These are phyloP conservation scores for Leccinum insolens DNA, from an alignment of 1,284 basidiomycete species.

Conservation along the genomic window DNA sequence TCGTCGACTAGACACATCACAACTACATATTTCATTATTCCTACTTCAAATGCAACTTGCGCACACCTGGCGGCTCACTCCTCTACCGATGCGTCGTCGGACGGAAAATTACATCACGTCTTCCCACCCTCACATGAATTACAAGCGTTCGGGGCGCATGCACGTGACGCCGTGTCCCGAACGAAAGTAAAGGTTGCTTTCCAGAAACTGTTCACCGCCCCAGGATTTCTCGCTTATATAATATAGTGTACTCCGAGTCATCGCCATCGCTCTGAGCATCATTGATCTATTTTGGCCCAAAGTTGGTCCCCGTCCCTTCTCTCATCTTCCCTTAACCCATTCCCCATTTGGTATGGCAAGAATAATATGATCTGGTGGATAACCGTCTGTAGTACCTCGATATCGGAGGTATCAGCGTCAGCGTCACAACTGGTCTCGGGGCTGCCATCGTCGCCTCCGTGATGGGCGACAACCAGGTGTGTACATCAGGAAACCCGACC, in stretches of 20 bases:
- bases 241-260: constrained; percentile 62
- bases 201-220: constrained; percentile 81
- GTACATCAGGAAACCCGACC: constrained; percentile 19
- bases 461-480: constrained; percentile 83
- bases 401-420: constrained; percentile 97
- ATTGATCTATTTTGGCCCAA: constrained; percentile 83
- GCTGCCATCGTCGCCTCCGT: constrained; percentile 88
- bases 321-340: constrained; percentile 1
- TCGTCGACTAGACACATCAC: too few relatives aligned
- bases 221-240: constrained; percentile 87
- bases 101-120: too few relatives aligned
- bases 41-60: too few relatives aligned
- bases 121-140: too few relatives aligned
- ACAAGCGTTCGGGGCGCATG: too few relatives aligned
- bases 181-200: constrained; percentile 47
- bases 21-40: too few relatives aligned
- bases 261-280: constrained; percentile 64
- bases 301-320: constrained; percentile 39
- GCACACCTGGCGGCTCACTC: too few relatives aligned
- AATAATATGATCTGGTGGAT: constrained; percentile 97
- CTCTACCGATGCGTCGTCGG: too few relatives aligned
- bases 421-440: constrained; percentile 94
- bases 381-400: constrained; percentile 89
- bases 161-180: too few relatives aligned
- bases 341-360: constrained; percentile 70